A percentile compares a stretch with the other conserved stretches of the same genome.
These are phyloP conservation scores for Coemansia sp. DNA, from an alignment of 192 early-diverging fungal genomes.

Conservation along the genomic window DNA sequence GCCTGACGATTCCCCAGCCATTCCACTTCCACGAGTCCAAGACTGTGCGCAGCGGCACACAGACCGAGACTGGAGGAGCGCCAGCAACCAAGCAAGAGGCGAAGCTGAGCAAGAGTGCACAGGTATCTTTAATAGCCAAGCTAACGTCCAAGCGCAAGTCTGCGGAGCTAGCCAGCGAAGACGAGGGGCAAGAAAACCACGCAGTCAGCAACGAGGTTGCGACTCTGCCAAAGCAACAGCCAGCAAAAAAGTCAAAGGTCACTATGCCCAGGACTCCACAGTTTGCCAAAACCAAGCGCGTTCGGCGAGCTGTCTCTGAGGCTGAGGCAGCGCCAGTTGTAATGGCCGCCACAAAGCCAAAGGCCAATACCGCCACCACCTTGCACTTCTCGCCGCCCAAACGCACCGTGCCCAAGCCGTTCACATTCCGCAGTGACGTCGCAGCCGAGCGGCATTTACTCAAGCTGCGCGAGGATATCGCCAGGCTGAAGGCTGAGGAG, in stretches of 20 bases:
- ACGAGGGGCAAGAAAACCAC: not conserved
- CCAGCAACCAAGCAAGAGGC: not conserved
- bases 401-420: slow-evolving; percentile 45
- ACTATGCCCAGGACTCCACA: slow-evolving; percentile 46
- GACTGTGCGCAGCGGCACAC: not conserved
- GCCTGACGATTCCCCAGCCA: slow-evolving; percentile 38
- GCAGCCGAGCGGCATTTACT: slow-evolving; percentile 54
- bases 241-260: slow-evolving; percentile 14
- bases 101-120: slow-evolving; percentile 19
- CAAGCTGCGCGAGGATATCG: slow-evolving; percentile 55
- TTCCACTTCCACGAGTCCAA: slow-evolving; percentile 36
- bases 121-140: slow-evolving; percentile 15
- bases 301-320: slow-evolving; percentile 14
- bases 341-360: not conserved
- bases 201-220: not conserved
- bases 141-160: slow-evolving; percentile 22
- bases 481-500: slow-evolving; percentile 49
- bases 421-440: slow-evolving; percentile 62
- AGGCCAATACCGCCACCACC: not conserved
- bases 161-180: not conserved
- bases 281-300: slow-evolving; percentile 43
- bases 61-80: not conserved
- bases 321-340: not conserved
- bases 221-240: slow-evolving; percentile 7
- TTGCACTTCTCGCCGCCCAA: slow-evolving; percentile 24